Evolutionary conservation across 2,329 filamentous ascomycete species (phyloP), one percentile per base, ranked within the genome.

Genomic region (Cladophialophora psammophila): DNA sequence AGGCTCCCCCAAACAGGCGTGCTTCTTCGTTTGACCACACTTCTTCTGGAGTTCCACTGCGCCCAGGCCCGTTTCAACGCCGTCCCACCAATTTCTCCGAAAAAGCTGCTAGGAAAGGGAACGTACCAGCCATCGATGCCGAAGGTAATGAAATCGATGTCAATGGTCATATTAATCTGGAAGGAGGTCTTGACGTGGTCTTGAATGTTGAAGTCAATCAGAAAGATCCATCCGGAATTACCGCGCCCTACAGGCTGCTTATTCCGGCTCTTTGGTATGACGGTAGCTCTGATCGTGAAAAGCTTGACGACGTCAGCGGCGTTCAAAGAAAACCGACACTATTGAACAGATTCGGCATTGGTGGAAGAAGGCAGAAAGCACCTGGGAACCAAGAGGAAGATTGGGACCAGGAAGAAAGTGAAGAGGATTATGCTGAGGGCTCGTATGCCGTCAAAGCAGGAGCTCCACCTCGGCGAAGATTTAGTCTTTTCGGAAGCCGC

Each of bases 171-270:
- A 82, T 98, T 66, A 88, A 97, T 75, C 83, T 97, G 0, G 88
- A 95, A 75, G 91, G 90, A 35, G 93, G 93, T 0, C 82, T 99
- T 9, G 93, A 97, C 71, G 90, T 99, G 40, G 91, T 88, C 59
- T 80, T 99, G 52, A 97, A 97, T 73, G 88, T 97, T 69, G 95
- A 99, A 80, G 88, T 97, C 68, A 93, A 90, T 73, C 87, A 91
- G 53, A 88, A 88, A 69, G 93, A 99, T 73, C 94, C 95, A 0
- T 86, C 91, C 0, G 96, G 95, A 13, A 93, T 92, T 70, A 99
- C 95, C 0, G 87, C 88, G 59, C 92, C 93, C 8, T 99, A 99
- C 77, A 85, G 93, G 45, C 81, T 99, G 5, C 85, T 98, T 1
- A 90, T 99, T 5, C 95, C 96, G 10, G 88, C 88, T 61, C 81